Base-by-base conservation (phyloP, 2,329 filamentous ascomycete species). In the Cladophialophora chaetospira region DNA sequence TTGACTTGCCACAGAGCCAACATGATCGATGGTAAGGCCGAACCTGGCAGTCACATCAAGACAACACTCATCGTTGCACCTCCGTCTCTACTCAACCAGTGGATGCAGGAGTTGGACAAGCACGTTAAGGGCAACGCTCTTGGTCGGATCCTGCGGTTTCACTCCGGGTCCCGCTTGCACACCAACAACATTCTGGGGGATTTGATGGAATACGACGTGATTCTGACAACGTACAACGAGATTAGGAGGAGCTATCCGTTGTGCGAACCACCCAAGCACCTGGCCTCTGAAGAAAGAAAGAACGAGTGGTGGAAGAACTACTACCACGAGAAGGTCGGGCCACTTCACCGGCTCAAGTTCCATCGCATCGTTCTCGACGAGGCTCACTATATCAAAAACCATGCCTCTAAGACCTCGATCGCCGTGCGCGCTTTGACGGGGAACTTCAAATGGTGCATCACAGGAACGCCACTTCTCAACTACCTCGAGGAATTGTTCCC, bases 341-440 rank as follows among this genome's bases (percentile, higher is more conserved):
- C 66, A 2, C 57, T 76, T 3, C 73, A 75, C 60, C 52, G 54
- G 21, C 51, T 74, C 26, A 68, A 69, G 4, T 76, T 70, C 52
- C 67, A 67, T 21, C 66, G 73, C 2, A 72, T 75, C n/a, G 67
- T 75, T n/a, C 63, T 76, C 5, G 73, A 76, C 31, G 73, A 73
- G 70, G 64, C 66, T 21, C 61, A 57, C 17, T 35, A 48, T 2
- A 75, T 75, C 55, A 73, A 72, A 23, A 75, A 73, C 35, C 66
- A 63, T 15, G 31, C 56, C 2, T 67, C 69, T 2, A 68, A 66
- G n/a, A 69, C 65, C 2, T 74, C 71, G 1, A 63, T 70, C 5
- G 72, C 73, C 2, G 68, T 74, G 9, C 67, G 72, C 10, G 68
- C 65, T 26, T 66, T 76, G 1, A 65, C 58, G 3, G 71, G 68